Percentiles rank a stretch among this genome's conserved stretches.
These are phyloP conservation scores for Inga oerstediana DNA, from an alignment of 306 rosid genomes.

Conservation along the genomic window DNA sequence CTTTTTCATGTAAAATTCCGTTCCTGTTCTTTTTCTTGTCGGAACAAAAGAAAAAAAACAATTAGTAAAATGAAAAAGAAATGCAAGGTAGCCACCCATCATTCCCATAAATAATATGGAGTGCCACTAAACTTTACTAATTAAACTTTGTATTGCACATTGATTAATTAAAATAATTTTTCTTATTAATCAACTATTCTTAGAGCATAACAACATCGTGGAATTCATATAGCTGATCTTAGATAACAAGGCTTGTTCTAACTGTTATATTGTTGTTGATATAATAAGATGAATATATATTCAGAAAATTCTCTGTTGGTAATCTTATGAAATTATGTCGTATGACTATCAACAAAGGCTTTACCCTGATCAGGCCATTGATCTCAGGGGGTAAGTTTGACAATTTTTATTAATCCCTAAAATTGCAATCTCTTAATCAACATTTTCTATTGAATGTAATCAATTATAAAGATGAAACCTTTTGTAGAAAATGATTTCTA, in stretches of 20 bases:
- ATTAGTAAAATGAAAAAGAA: background rate
- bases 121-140: background rate
- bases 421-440: background rate
- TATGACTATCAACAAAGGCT: background rate
- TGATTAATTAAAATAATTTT: background rate
- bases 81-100: background rate
- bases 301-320: background rate
- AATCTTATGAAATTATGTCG: background rate
- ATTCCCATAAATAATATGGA: background rate
- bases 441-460: background rate
- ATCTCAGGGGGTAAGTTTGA: background rate
- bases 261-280: background rate
- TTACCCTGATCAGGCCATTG: too few relatives aligned
- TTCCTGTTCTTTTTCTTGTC: constrained; percentile 32
- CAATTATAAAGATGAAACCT: too few relatives aligned
- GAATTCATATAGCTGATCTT: background rate
- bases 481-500: background rate
- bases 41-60: background rate
- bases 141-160: background rate
- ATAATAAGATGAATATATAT: too few relatives aligned
- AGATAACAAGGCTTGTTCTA: background rate
- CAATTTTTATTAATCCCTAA: background rate
- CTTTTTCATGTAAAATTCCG: constrained; percentile 26
- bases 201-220: background rate
- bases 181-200: too few relatives aligned